Percentiles rank a stretch among this genome's conserved stretches.
Conservation (phyloP, 176 grass and related monocot genomes). For the Ampelocalamus luodianensis region DNA sequence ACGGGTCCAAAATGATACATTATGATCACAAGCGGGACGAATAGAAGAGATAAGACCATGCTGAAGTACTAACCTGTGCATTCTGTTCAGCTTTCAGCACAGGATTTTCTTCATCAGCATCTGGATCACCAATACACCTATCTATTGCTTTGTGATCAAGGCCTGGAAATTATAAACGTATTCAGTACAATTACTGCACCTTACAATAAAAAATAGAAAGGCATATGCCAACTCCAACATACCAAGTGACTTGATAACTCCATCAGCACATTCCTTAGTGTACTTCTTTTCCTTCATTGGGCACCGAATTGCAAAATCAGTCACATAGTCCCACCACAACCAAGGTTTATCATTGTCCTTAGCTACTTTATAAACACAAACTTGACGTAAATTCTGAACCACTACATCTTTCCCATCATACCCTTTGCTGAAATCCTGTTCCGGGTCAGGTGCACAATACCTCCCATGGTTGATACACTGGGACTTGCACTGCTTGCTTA, state of each 20-base stretch:
- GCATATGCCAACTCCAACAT: constrained; percentile 12
- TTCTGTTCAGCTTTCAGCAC: constrained; percentile 81
- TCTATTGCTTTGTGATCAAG: constrained; percentile 68
- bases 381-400: constrained; percentile 70
- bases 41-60: neutral
- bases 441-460: constrained; percentile 78
- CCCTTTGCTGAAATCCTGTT: constrained; percentile 80
- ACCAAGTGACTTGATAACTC: constrained; percentile 76
- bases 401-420: constrained; percentile 91
- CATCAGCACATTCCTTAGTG: constrained; percentile 72
- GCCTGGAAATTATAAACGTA: constrained; percentile 38
- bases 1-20: constrained; percentile 32
- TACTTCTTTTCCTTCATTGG: constrained; percentile 88
- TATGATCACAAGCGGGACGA: neutral
- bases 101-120: constrained; percentile 73
- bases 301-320: constrained; percentile 74
- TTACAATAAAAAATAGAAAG: neutral
- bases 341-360: constrained; percentile 68
- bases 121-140: constrained; percentile 70
- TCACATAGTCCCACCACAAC: constrained; percentile 89
- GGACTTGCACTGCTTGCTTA: constrained; percentile 81
- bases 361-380: constrained; percentile 64
- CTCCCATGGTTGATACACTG: constrained; percentile 85
- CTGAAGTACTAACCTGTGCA: constrained; percentile 56
- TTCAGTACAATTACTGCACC: constrained; percentile 5